Evolutionary conservation across 805 yeast species (phyloP).

Genomic region (Zygosaccharomyces pseudorouxii): DNA sequence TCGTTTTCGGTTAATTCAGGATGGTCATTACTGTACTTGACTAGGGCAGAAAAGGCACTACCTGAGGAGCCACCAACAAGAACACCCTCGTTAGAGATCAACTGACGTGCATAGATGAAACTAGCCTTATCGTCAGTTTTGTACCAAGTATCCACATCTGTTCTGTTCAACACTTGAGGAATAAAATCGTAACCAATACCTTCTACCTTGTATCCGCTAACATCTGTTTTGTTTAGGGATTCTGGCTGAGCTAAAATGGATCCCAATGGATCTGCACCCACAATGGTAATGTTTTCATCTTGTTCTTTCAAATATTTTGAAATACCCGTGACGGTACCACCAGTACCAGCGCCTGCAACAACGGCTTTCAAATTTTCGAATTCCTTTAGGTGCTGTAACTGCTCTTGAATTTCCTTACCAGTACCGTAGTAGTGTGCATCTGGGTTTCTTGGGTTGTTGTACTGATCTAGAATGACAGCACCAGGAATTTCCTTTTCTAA

Average conservation of each 20-base stretch:
- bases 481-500: conserved; percentile 80
- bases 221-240: conserved; percentile 51
- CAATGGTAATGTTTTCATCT: conserved; percentile 54
- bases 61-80: conserved; percentile 90
- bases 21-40: conserved; percentile 58
- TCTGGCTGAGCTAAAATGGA: conserved; percentile 81
- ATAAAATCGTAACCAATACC: conserved; percentile 89
- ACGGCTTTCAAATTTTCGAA: conserved; percentile 63
- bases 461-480: conserved; percentile 80
- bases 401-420: conserved; percentile 81
- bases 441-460: conserved; percentile 73
- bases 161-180: conserved; percentile 72
- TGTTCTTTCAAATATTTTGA: conserved; percentile 70
- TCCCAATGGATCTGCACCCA: conserved; percentile 85
- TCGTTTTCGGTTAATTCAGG: conserved; percentile 65
- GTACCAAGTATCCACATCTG: conserved; percentile 69
- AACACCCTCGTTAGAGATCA: conserved; percentile 80
- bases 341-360: conserved; percentile 92
- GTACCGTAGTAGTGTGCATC: conserved; percentile 81
- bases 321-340: conserved; percentile 86
- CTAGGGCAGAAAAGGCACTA: conserved; percentile 73
- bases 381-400: conserved; percentile 42
- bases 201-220: conserved; percentile 68
- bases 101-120: conserved; percentile 73
- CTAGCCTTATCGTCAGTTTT: conserved; percentile 82